These are phyloP conservation scores for Bacterosira constricta DNA, from an alignment of 108 stramenopile genomes.

Conservation along the genomic window DNA sequence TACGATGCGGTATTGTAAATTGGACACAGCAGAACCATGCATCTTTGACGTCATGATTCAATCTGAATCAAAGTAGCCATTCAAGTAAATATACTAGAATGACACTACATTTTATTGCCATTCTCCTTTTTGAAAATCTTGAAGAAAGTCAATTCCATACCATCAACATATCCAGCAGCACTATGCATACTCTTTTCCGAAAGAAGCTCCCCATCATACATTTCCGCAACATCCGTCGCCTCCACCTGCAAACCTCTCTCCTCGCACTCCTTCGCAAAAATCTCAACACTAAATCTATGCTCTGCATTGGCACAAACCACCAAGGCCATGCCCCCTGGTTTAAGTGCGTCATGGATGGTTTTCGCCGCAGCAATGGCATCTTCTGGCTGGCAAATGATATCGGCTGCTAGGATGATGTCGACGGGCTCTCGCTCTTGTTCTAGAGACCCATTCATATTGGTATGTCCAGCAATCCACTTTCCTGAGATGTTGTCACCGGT, in stretches of 20 bases:
- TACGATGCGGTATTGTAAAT: too few species aligned
- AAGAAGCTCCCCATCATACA: slow-evolving; percentile 54
- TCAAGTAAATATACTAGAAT: not conserved
- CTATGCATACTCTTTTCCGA: slow-evolving; percentile 19
- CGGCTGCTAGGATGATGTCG: slow-evolving; percentile 79
- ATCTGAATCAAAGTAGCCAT: too few species aligned
- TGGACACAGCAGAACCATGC: too few species aligned
- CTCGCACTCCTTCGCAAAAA: slow-evolving; percentile 65
- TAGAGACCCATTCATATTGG: not conserved
- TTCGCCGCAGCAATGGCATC: slow-evolving; percentile 78
- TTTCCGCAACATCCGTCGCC: slow-evolving; percentile 46
- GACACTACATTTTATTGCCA: not conserved
- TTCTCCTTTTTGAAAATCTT: slow-evolving; percentile 13
- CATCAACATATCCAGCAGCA: slow-evolving; percentile 71
- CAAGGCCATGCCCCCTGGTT: slow-evolving; percentile 57
- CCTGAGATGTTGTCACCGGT: slow-evolving; percentile 35
- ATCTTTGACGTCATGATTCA: too few species aligned
- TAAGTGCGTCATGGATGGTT: slow-evolving; percentile 64
- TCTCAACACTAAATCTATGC: slow-evolving; percentile 86
- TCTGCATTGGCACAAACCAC: slow-evolving; percentile 75
- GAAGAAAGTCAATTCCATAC: slow-evolving; percentile 66
- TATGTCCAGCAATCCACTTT: slow-evolving; percentile 56
- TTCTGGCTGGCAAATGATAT: slow-evolving; percentile 80
- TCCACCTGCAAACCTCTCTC: slow-evolving; percentile 45
- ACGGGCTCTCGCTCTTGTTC: slow-evolving; percentile 41